Evolutionary conservation across 352 stramenopile genomes (phyloP), one percentile per base, ranked within the genome.

Genomic region (Pythium plurisporium): DNA sequence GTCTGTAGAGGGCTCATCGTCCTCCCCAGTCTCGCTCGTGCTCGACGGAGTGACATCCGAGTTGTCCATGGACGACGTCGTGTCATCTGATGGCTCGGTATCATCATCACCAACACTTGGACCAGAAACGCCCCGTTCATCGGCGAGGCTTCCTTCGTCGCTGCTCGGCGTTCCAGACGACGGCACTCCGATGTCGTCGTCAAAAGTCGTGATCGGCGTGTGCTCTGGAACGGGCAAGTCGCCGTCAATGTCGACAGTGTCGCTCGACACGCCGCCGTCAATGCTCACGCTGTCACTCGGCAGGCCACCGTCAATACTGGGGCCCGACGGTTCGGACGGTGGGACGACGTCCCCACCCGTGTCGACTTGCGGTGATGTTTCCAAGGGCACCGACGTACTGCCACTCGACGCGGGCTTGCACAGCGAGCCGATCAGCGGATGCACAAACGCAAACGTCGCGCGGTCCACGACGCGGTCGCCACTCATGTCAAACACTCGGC

Each of bases 381-480:
- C n/a, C n/a, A n/a, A n/a, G n/a, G n/a, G n/a, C n/a, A n/a, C n/a
- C n/a, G n/a, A n/a, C n/a, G n/a, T n/a, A n/a, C n/a, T n/a, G n/a
- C n/a, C n/a, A n/a, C n/a, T n/a, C n/a, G n/a, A 23, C 22, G 41
- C 17, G 37, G 57, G 57, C 22, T 58, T 54, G 27, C 57, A 64
- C 26, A 64, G 36, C 36, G 57, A 58, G 12, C n/a, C 12, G 29
- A 67, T 56, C 15, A 62, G 20, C 11, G 51, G 59, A 10, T 58
- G 51, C n/a, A 67, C 59, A 33, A 62, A 58, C 37, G 43, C 33
- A 29, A 67, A 67, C 31, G 46, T 45, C 11, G 58, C 26, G n/a
- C 41, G 41, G 45, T 62, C 45, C 0, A 62, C 34, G 23, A 11
- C 36, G 9, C 40, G 31, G 14, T 31, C 38, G 12, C 59, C 59